Base-by-base conservation (phyloP, 164 flowering plant species). In the Berberis vulgaris region DNA sequence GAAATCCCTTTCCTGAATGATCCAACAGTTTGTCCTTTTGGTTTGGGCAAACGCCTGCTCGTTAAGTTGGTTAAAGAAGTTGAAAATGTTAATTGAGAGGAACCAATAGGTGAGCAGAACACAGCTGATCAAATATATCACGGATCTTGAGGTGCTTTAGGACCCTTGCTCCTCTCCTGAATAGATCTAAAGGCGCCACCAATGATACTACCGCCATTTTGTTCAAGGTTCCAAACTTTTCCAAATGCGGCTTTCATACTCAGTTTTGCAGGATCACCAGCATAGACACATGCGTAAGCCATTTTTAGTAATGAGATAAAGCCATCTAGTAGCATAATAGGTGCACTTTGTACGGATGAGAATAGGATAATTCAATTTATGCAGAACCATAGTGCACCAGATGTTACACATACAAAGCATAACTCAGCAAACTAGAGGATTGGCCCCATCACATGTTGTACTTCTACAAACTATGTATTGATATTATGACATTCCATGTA, bases 181-280 rank as follows among this genome's bases (percentile, higher is more conserved):
- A 94, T 74, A 63, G 95, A 81, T 72, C 86, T 85, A 65, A 88
- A 72, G 65, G 96, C 69, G 1, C 98, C 98, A 65, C 93, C 89
- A 69, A 91, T 79, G 50, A 94, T 87, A 64, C 93, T 91, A 42
- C 97, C 98, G 61, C 97, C 93, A 71, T 60, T 83, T 75, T 94
- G 86, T 75, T 91, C 98, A 38, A 94, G 84, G 64, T 82, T 86
- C 98, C 98, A 94, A 62, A 94, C 96, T 75, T 80, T 91, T 54
- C 89, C 98, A 80, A 91, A 94, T 62, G 97, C 97, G 45, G 97
- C 96, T 79, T 89, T 94, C 97, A 94, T 94, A 60, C 98, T 94
- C 70, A 88, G 68, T 69, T 86, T 88, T 62, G 98, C 78, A 76
- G 98, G 98, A 83, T 94, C 93, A 26, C 98, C 98, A 0, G 98